Conservation (phyloP, 2,329 filamentous ascomycete genomes). For the Trichocomaceae sp. region DNA sequence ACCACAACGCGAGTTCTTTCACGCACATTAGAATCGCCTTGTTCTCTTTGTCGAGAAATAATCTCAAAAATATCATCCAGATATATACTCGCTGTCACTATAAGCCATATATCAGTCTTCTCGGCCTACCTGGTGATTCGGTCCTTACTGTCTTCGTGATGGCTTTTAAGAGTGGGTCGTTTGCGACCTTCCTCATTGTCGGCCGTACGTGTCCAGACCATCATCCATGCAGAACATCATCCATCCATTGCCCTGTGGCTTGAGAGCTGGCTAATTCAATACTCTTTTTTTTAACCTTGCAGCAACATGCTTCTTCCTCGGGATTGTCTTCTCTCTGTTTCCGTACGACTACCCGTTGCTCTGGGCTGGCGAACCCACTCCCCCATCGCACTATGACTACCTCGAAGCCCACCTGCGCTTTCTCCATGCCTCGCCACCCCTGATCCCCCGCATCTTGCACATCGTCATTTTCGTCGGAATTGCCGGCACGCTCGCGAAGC, state of each 20-base stretch:
- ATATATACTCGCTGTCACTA: neutral
- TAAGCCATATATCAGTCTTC: neutral
- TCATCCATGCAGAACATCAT: neutral
- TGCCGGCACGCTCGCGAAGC: constrained; percentile 83
- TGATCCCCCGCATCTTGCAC: constrained; percentile 89
- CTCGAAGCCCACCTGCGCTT: constrained; percentile 87
- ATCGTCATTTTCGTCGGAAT: constrained; percentile 87
- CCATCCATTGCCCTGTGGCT: neutral
- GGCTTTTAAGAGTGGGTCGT: constrained; percentile 52
- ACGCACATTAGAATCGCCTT: neutral
- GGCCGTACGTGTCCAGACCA: constrained; percentile 65
- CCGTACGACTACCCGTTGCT: constrained; percentile 65
- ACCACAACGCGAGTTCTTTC: neutral
- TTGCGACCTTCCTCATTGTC: constrained; percentile 95
- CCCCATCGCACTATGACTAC: constrained; percentile 65
- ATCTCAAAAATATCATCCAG: neutral
- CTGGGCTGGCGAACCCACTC: constrained; percentile 38
- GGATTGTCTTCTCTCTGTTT: constrained; percentile 91
- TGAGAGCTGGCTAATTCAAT: constrained; percentile 1
- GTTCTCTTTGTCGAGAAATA: neutral
- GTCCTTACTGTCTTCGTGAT: constrained; percentile 18
- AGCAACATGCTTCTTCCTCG: constrained; percentile 96
- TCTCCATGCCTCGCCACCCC: constrained; percentile 80
- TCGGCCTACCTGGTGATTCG: neutral
- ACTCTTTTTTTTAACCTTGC: neutral